Base-by-base conservation (phyloP, 345 rosid genomes). In the Populus euphratica region DNA sequence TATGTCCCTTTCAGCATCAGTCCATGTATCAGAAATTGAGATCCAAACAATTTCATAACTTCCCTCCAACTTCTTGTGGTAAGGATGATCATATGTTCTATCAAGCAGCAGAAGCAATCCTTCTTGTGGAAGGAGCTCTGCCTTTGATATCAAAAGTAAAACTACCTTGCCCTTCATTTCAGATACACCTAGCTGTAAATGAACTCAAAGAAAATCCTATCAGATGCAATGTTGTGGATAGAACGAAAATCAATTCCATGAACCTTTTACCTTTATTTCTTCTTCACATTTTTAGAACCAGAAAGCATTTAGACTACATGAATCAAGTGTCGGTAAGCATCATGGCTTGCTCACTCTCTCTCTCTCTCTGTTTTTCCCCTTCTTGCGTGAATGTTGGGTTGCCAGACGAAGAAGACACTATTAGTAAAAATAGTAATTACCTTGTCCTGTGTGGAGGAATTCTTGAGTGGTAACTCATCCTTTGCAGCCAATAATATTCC, bases 31-130 rank as follows among this genome's bases (percentile, higher is more conserved):
- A 8, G 90, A 86, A 33, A 63, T n/a, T 67, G 87, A 77, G 68
- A 92, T 61, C 97, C 94, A 94, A 67, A 94, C 38, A 36, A 92
- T 82, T 29, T 86, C 88, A 21, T 88, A 91, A 76, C 69, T 71
- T 71, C 73, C 83, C 64, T 88, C 82, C 31, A 81, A 68, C 59
- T 79, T 80, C 66, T 77, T 76, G 63, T 73, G 83, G 49, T 82
- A 56, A 2, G 91, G 88, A 73, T 81, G 87, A 68, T 88, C 85
- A 20, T 87, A 81, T 78, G 89, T 82, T 78, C 86, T 96, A 62
- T 91, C 94, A 71, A 87, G 83, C 44, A 92, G 87, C 66, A 90
- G 87, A 74, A 88, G 81, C 61, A 91, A 63, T 52, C 81, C 83
- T 77, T 92, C 96, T 47, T 83, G 66, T 25, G 90, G 81, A 68